phyloP scores from a whole-genome alignment of 441 rosid species.

The Bocquillonia castaneifolia region DNA sequence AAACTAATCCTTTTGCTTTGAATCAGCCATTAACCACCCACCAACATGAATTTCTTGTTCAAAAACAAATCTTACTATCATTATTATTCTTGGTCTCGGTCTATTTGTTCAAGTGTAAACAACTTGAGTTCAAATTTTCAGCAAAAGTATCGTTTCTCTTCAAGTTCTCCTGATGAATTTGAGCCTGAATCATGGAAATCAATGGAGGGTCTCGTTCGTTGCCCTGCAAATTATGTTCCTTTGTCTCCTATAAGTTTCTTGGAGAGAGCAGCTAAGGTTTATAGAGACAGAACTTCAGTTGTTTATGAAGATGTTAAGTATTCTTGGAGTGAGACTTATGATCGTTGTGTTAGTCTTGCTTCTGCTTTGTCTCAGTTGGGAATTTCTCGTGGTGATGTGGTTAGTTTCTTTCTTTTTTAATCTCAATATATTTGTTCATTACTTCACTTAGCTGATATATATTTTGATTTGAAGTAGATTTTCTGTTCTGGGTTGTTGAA shows the following conservation, averaged over 20 bases:
- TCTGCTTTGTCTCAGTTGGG: constrained; percentile 61
- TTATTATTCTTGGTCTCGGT: neutral
- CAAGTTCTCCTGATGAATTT: constrained; percentile 14
- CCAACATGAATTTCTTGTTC: constrained; percentile 22
- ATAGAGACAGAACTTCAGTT: constrained; percentile 47
- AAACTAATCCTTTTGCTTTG: neutral
- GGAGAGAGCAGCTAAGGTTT: constrained; percentile 55
- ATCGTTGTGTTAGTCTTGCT: constrained; percentile 58
- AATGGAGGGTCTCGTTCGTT: constrained; percentile 44
- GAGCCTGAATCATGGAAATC: constrained; percentile 41
- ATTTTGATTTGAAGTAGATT: neutral
- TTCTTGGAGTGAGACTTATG: constrained; percentile 55
- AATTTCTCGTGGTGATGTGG: constrained; percentile 64
- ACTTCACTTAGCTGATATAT: neutral
- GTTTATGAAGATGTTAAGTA: constrained; percentile 39
- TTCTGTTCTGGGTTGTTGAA: neutral
- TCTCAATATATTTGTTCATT: neutral
- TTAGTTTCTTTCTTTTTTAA: constrained; percentile 15
- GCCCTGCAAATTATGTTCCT: constrained; percentile 46
- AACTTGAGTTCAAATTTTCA: neutral
- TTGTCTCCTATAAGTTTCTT: constrained; percentile 60
- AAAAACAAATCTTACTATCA: neutral
- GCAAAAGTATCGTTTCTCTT: constrained; percentile 11
- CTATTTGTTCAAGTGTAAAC: constrained; percentile 3
- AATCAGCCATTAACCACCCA: neutral